A percentile compares a stretch with the other conserved stretches of the same genome.
phyloP scores from a whole-genome alignment of 352 stramenopile genomes.

The Thraustochytrium striatum region DNA sequence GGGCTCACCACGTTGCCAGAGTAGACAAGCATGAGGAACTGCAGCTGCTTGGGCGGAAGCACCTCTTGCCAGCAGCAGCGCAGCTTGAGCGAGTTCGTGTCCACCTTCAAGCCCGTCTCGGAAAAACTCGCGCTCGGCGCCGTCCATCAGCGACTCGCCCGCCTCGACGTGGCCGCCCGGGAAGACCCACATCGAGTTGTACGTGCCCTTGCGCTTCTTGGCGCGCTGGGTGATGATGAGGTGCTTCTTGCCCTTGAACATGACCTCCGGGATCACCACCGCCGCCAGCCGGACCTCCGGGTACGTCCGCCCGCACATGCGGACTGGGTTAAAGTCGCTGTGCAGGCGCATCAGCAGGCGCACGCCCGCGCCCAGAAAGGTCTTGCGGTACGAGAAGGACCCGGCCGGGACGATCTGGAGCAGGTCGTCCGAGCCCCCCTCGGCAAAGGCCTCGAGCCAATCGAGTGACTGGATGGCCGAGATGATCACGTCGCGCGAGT shows the following conservation, averaged over 20 bases:
- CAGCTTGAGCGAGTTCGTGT: conserved; percentile 1
- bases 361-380: not conserved
- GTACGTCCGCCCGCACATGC: conserved; percentile 12
- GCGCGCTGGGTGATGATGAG: conserved; percentile 47
- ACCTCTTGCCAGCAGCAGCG: conserved; percentile 46
- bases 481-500: conserved; percentile 9
- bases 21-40: conserved; percentile 49
- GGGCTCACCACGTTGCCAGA: conserved; percentile 7
- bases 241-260: conserved; percentile 10
- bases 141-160: conserved; percentile 18
- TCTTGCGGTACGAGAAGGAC: conserved; percentile 33
- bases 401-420: conserved; percentile 33
- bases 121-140: conserved; percentile 16
- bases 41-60: conserved; percentile 8
- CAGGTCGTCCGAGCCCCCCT: not conserved
- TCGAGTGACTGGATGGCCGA: conserved; percentile 26
- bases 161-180: conserved; percentile 44
- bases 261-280: conserved; percentile 23
- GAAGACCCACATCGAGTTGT: conserved; percentile 40
- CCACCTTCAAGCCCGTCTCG: conserved; percentile 34
- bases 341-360: conserved; percentile 20
- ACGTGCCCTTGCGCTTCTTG: conserved; percentile 24
- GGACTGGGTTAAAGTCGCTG: not conserved
- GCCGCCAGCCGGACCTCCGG: conserved; percentile 16
- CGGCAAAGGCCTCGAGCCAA: conserved; percentile 27